Evolutionary conservation across 2,329 filamentous ascomycete genomes (phyloP), one percentile per base, ranked within the genome.

Genomic region (Colletotrichum higginsianum): DNA sequence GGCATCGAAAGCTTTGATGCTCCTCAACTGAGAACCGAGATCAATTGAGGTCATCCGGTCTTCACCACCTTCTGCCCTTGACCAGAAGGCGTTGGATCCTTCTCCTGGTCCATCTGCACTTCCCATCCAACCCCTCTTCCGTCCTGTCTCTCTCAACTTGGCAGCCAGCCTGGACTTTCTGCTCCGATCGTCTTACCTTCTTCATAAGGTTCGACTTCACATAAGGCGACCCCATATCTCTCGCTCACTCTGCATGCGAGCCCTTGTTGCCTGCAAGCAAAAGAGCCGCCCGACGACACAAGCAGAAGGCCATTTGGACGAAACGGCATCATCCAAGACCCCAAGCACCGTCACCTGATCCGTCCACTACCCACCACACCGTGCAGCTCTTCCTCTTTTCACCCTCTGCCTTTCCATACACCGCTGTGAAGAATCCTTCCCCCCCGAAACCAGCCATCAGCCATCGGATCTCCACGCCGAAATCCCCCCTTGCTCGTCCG

Each of bases 391-490:
- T 44, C 55, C 62, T 71, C 30, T 40, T 56, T 66, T 30, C 63
- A 62, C 23, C 49, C 61, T 40, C 21, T 53, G 8, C 23, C 18
- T 63, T 53, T 53, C 52, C 65, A 71, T 71, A 63, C 68, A 71
- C 68, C 65, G 68, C 46, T 63, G 68, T 52, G 56, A 57, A 21
- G 18, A 16, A 46, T 26, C 12, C 38, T 4, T 35, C 9, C 40
- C 65, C 65, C 21, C 60, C 68, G 65, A 42, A 63, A 60, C 42
- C 65, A 68, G 50, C 46, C 68, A 71, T 65, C 52, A 62, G 63
- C 58, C 58, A 68, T 71, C 65, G 58, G 65, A 71, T 68, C 58
- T 71, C 52, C 68, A 68, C 68, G 68, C 68, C 68, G 58, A 68
- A 64, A 23, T 63, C 40, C 68, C 52, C 30, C 26, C 47, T 60